Conservation (phyloP, 805 yeast species). For the Wickerhamomyces sydowiorum region DNA sequence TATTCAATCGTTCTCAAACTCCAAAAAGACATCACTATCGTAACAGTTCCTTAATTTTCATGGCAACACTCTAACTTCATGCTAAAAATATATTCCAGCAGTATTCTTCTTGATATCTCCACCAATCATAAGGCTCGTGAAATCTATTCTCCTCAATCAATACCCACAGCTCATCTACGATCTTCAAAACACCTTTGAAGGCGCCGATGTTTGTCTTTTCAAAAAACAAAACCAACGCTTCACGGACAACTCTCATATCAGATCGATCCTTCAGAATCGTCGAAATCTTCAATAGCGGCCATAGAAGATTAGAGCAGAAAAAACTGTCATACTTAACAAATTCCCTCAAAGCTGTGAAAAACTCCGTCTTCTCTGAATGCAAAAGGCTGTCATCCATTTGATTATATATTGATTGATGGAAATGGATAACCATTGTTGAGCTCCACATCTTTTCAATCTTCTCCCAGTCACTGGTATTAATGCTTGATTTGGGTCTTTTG, state of each 20-base stretch:
- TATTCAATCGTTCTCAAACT: no score
- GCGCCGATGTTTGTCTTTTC: slow-evolving; percentile 6
- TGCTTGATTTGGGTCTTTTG: neutral
- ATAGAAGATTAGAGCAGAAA: slow-evolving; percentile 4
- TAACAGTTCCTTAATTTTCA: no score
- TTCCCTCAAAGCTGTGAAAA: neutral
- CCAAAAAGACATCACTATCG: no score
- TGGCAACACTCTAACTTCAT: neutral
- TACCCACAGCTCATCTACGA: slow-evolving; percentile 5
- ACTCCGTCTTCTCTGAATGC: neutral
- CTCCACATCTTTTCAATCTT: slow-evolving; percentile 4
- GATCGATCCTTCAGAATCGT: neutral
- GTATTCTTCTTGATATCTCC: slow-evolving; percentile 1
- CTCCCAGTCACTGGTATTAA: slow-evolving; percentile 2
- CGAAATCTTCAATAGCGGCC: slow-evolving; percentile 1
- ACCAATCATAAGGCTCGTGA: slow-evolving; percentile 4
- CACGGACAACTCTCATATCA: neutral
- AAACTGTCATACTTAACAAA: slow-evolving; percentile 1
- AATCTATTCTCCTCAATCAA: neutral
- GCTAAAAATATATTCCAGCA: slow-evolving; percentile 5
- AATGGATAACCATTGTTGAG: slow-evolving; percentile 1
- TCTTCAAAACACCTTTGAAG: neutral
- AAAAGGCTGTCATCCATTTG: neutral
- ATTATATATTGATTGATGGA: neutral
- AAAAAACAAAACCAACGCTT: neutral